Evolutionary conservation across 2,329 filamentous ascomycete species (phyloP), one percentile per base, ranked within the genome.

Genomic region (Trichoderma endophyticum): DNA sequence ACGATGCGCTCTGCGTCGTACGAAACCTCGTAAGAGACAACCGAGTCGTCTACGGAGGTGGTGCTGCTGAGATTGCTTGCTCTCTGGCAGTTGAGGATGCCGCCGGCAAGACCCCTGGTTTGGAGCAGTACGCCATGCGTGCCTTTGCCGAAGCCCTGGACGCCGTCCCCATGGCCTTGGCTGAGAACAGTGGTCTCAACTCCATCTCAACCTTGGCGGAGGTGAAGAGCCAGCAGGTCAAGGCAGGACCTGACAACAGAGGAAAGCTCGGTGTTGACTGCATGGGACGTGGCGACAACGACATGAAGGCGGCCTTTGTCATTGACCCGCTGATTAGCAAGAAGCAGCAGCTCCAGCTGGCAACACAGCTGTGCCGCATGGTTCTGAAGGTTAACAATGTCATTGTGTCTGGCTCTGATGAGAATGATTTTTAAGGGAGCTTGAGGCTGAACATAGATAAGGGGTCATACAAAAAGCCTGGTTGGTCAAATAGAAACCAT

Each of bases 61-160:
- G 97, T 83, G 93, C 96, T 34, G 95, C 96, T 62, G 96, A 99
- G 83, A 97, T 99, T 80, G 95, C 97, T 74, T 99, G 97, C 87
- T 97, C 94, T 26, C 85, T 99, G 70, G 96, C 96, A 3, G 95
- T 99, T 60, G 95, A 98, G 83, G 95, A 98, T 78, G 95, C 94
- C 30, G 95, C 95, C 57, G 91, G 95, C 79, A 93, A 97, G 90
- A 97, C 94, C 67, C 93, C 95, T 28, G 96, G 96, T n/a, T 89
- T 99, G 51, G 95, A 98, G 84, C 96, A 99, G 84, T 99, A 99
- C 83, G 95, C 95, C 75, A 99, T 99, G 95, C 93, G 96, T 74
- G 96, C 96, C 28, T 99, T 99, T 80, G 90, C 96, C 73, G 95
- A 98, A 82, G 97, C 96, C 6, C 89, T 99, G 43, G 96, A 99